Conservation (phyloP, 352 stramenopile genomes). For the Pythium periplocum region DNA sequence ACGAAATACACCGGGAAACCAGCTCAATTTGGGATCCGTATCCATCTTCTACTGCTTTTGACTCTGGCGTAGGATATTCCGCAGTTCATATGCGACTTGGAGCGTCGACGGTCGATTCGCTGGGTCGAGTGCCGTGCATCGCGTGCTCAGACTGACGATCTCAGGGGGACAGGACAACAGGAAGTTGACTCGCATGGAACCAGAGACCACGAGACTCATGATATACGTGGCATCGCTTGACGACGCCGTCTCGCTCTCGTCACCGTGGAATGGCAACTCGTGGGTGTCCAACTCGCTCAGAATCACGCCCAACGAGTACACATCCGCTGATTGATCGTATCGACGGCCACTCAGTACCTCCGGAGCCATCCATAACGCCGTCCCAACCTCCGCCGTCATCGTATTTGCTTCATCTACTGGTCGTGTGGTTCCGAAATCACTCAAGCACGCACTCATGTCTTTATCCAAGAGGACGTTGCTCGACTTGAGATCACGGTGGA, state of each 20-base stretch:
- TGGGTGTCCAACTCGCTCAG: conserved; percentile 72
- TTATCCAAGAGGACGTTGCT: conserved; percentile 78
- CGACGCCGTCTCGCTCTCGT: neutral
- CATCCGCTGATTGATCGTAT: conserved; percentile 72
- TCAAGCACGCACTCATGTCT: conserved; percentile 21
- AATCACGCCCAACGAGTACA: conserved; percentile 77
- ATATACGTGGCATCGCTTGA: neutral
- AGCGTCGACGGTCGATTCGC: neutral
- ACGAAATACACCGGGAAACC: too few species aligned
- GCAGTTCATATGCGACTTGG: neutral
- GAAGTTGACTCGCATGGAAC: neutral
- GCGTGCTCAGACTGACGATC: neutral
- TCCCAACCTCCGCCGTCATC: conserved; percentile 40
- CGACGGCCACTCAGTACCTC: conserved; percentile 45
- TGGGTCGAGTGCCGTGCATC: neutral
- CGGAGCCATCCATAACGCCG: conserved; percentile 59
- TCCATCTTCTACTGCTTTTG: too few species aligned
- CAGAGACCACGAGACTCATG: neutral
- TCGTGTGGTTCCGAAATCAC: conserved; percentile 48
- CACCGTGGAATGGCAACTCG: conserved; percentile 58
- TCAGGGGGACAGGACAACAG: neutral
- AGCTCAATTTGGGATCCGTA: too few species aligned
- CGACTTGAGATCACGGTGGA: conserved; percentile 88
- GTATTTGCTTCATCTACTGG: conserved; percentile 51
- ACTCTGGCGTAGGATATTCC: too few species aligned